Conservation (phyloP, 352 stramenopile species). For the Phytophthora constricta region DNA sequence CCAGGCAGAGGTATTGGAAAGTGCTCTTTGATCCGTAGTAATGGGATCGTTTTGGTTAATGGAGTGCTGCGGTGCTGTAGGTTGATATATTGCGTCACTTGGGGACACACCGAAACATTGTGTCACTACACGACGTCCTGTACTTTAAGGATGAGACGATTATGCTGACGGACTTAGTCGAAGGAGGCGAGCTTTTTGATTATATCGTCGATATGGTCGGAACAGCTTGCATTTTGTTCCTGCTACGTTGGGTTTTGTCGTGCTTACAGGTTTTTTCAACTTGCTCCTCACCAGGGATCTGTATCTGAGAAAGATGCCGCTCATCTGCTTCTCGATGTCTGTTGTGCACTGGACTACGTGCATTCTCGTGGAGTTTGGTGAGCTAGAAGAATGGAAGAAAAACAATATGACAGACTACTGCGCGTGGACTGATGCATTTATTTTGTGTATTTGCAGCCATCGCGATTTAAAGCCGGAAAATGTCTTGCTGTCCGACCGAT, state of each 20-base stretch:
- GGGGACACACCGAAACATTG: constrained; percentile 69
- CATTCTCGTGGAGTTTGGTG: constrained; percentile 74
- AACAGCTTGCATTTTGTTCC: no score
- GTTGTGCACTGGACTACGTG: constrained; percentile 67
- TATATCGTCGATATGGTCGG: constrained; percentile 78
- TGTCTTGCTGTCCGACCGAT: constrained; percentile 66
- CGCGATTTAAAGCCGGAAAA: constrained; percentile 84
- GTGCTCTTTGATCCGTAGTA: neutral
- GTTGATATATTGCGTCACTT: constrained; percentile 69
- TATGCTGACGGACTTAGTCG: constrained; percentile 81
- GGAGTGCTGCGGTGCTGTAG: constrained; percentile 22
- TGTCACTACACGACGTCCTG: constrained; percentile 75
- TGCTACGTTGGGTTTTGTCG: no score
- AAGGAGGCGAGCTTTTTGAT: constrained; percentile 81
- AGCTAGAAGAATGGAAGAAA: no score
- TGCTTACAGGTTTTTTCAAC: no score
- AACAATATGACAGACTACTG: no score
- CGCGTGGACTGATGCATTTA: no score
- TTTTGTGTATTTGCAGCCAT: constrained; percentile 46
- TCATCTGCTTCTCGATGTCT: constrained; percentile 68
- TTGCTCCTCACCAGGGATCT: constrained; percentile 48
- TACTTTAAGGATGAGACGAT: constrained; percentile 71
- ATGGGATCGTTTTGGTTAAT: neutral
- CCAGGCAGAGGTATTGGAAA: constrained; percentile 51
- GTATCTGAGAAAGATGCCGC: constrained; percentile 79